Evolutionary conservation across 345 rosid species (phyloP).

Genomic region (Moricandia moricandioides): DNA sequence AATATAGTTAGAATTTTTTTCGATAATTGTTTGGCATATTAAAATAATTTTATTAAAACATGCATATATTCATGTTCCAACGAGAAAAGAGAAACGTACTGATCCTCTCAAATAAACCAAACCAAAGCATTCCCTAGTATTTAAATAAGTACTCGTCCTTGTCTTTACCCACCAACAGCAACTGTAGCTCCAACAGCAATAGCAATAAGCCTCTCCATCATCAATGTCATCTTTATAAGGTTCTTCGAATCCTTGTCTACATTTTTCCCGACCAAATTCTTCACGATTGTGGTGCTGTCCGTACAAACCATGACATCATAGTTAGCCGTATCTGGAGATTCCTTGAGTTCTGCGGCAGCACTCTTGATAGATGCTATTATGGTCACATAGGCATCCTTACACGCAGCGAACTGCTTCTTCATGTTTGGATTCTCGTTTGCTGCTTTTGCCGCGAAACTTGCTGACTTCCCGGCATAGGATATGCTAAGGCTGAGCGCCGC

Average conservation of each 20-base stretch:
- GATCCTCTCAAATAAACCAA: too few species aligned
- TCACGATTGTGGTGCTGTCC: not conserved
- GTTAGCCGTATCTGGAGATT: conserved; percentile 13
- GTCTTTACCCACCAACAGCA: too few species aligned
- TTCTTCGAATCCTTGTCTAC: conserved; percentile 9
- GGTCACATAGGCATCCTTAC: not conserved
- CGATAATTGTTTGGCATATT: too few species aligned
- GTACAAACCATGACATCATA: conserved; percentile 19
- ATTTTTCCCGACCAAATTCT: not conserved
- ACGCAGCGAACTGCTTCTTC: not conserved
- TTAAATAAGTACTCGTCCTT: too few species aligned
- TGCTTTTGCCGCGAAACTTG: not conserved
- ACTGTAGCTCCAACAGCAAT: conserved; percentile 20
- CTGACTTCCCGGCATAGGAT: conserved; percentile 13
- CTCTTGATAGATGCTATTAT: not conserved
- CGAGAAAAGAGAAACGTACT: too few species aligned
- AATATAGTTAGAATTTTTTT: too few species aligned
- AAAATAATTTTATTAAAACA: too few species aligned
- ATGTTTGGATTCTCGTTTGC: conserved; percentile 10
- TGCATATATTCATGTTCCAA: too few species aligned
- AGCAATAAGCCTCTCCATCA: conserved; percentile 7
- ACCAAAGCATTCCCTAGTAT: too few species aligned
- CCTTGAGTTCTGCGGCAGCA: conserved; percentile 7
- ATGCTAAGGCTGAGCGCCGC: not conserved
- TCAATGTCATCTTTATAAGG: not conserved